These are phyloP conservation scores for Mariannaea elegans DNA, from an alignment of 2,329 filamentous ascomycete species.

Conservation along the genomic window DNA sequence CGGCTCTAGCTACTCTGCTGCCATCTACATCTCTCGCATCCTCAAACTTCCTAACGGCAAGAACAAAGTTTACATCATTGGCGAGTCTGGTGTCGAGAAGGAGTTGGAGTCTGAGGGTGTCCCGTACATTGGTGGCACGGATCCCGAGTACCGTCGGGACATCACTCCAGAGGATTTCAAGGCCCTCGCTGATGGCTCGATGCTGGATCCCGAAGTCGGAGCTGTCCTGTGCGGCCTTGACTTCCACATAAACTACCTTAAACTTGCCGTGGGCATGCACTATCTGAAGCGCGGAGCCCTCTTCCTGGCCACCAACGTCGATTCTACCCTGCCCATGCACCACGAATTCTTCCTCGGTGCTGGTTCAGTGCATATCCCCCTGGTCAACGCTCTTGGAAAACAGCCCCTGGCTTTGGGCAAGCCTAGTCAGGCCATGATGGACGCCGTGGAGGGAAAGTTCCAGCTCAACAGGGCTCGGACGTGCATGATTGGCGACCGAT, in stretches of 20 bases:
- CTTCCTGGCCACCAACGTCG: conserved; percentile 93
- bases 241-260: conserved; percentile 95
- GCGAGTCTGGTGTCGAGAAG: conserved; percentile 89
- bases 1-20: conserved; percentile 91
- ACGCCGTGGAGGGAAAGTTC: conserved; percentile 96
- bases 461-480: conserved; percentile 83
- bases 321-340: conserved; percentile 86
- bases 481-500: conserved; percentile 94
- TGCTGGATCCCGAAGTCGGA: conserved; percentile 87
- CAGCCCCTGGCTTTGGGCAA: conserved; percentile 87
- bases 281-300: conserved; percentile 84
- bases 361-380: conserved; percentile 80
- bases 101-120: conserved; percentile 85
- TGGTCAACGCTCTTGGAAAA: conserved; percentile 75
- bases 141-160: conserved; percentile 78
- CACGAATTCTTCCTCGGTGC: conserved; percentile 91
- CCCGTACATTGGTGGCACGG: conserved; percentile 85
- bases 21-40: conserved; percentile 95
- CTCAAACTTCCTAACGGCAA: conserved; percentile 79
- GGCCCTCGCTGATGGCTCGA: conserved; percentile 76
- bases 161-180: conserved; percentile 83
- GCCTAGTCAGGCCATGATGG: conserved; percentile 99
- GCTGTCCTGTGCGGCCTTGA: conserved; percentile 91
- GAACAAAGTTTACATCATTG: conserved; percentile 94
- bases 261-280: conserved; percentile 83